Evolutionary conservation across 2,329 filamentous ascomycete species (phyloP), one percentile per base, ranked within the genome.

Genomic region (Xylariaceae sp.): DNA sequence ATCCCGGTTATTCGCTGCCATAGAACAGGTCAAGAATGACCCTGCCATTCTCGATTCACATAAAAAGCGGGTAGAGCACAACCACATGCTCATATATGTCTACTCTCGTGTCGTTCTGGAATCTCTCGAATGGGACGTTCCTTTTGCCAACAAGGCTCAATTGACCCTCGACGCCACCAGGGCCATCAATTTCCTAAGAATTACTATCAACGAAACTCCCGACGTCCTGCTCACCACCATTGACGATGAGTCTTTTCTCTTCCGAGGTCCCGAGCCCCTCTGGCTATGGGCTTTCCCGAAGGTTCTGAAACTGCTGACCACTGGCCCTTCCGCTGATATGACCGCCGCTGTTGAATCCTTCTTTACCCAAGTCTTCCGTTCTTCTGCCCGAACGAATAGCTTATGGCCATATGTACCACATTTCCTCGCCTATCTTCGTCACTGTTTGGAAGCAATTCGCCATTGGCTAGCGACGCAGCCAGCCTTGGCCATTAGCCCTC

Each of bases 71-170:
- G 70, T 87, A 40, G 79, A 85, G 44, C 85, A 95, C 65, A 92
- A 95, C 59, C 86, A 90, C 61, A 87, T 90, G 69, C 79, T 96
- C 44, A 85, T 96, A 45, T 90, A 88, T 62, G 87, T 96, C 54
- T 87, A 94, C 59, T 78, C 86, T 44, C 85, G 88, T 63, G 87
- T 89, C 50, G 87, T 90, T 18, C 74, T 96, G 11, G 87, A 90
- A 58, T 77, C 77, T 40, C 75, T 88, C 42, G 77, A 78, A 56
- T 76, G 81, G 62, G 81, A 90, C 59, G 82, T 90, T 58, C 83
- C 82, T 2, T 87, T 90, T 64, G 75, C 82, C 51, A 72, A 82
- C 55, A 71, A 68, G 45, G 73, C 75, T 32, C 71, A 80, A 49
- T 68, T 84, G 39, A 71, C 78, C 27, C 68, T 76, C 41, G 83